These are phyloP conservation scores for Nitzschia sp. DNA, from an alignment of 108 stramenopile species.

Conservation along the genomic window DNA sequence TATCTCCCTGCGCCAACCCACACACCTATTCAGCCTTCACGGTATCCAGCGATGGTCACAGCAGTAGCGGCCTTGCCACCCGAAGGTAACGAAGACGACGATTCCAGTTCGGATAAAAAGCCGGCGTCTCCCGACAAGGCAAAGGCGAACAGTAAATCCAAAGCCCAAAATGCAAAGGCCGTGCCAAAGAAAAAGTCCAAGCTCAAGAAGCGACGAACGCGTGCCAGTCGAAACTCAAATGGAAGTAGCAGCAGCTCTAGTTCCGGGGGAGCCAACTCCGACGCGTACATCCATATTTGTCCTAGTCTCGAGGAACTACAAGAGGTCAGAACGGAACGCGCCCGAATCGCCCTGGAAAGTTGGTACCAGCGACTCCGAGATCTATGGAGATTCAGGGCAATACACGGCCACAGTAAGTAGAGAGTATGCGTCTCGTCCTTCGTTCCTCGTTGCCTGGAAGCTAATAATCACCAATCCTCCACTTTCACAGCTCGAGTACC, in stretches of 20 bases:
- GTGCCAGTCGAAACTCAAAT: constrained; percentile 2
- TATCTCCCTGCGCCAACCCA: not conserved
- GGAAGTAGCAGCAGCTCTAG: constrained; percentile 13
- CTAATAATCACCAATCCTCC: no score
- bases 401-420: constrained; percentile 48
- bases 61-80: not conserved
- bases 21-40: not conserved
- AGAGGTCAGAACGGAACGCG: constrained; percentile 25
- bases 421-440: no score
- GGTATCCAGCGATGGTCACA: not conserved
- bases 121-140: not conserved
- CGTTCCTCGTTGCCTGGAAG: no score
- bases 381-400: constrained; percentile 30
- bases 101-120: constrained; percentile 3
- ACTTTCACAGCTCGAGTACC: constrained; percentile 49
- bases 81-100: not conserved
- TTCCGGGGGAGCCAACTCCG: not conserved
- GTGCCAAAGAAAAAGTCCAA: constrained; percentile 1
- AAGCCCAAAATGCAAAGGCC: not conserved
- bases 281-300: not conserved
- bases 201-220: not conserved
- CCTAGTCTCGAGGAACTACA: constrained; percentile 26
- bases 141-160: not conserved
- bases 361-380: constrained; percentile 52
- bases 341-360: constrained; percentile 27